Base-by-base conservation (phyloP, 495 filamentous ascomycete genomes). In the Podospora didyma region DNA sequence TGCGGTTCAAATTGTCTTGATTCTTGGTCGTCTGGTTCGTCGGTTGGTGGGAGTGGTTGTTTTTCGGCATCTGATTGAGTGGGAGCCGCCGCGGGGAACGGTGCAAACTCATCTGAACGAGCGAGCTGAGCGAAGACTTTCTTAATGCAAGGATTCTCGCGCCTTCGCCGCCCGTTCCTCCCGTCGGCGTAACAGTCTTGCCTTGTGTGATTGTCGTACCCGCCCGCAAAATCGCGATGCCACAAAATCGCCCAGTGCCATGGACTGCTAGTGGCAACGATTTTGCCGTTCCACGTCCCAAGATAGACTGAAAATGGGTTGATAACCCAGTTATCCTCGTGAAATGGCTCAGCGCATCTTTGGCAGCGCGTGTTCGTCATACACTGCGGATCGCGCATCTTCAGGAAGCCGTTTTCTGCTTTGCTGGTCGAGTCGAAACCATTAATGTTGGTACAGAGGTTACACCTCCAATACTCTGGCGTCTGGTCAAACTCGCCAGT, bases 401-500 rank as follows among this genome's bases (percentile, higher is more conserved):
- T 49, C 23, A 63, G 34, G n/a, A 63, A 63, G 12, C 51, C 57
- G 17, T 63, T 63, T 17, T 51, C 37, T 0, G 53, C 53, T 22
- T 17, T 23, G 26, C 19, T 7, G 11, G 28, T 53, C 2, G 52
- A 50, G n/a, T 54, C 34, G 19, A 63, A 63, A 14, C 26, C 35
- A 20, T 63, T 63, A 54, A 63, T 47, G 19, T 45, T 26, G 46
- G 60, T 57, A 46, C 61, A 63, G 1, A 41, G n/a, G 34, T 46
- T 49, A 24, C 57, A 64, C 31, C 61, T 26, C 57, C 61, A 64
- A 21, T 23, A 55, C 35, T 63, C 57, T 10, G 61, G 61, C 16
- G 61, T 60, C 51, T 63, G 61, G 47, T 63, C 61, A n/a, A 57
- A 60, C 39, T 63, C 61, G n/a, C 57, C 61, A 1, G 50, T 42